A percentile compares a stretch with the other conserved stretches of the same genome.
Evolutionary conservation across 768 basidiomycete genomes (phyloP).

Genomic region (Podaxis sp.): DNA sequence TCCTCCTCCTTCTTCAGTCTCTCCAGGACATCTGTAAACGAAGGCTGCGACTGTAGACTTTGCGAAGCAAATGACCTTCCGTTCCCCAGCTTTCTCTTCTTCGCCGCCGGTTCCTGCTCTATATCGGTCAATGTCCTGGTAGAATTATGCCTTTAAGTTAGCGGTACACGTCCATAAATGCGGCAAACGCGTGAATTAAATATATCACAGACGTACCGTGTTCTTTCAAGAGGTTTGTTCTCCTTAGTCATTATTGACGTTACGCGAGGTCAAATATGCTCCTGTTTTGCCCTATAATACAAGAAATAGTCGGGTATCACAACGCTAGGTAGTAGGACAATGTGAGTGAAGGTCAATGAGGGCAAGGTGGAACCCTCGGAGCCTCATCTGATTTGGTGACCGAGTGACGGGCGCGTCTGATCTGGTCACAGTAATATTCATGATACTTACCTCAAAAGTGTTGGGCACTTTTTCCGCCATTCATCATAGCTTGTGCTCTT

Average conservation of each 20-base stretch:
- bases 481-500: too few species aligned
- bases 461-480: too few species aligned
- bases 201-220: constrained; percentile 27
- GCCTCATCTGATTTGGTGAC: background rate
- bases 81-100: constrained; percentile 53
- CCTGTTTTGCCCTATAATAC: too few species aligned
- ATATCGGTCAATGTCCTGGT: constrained; percentile 24
- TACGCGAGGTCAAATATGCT: background rate
- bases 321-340: too few species aligned
- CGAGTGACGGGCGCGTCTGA: background rate
- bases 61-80: constrained; percentile 38
- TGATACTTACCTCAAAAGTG: too few species aligned
- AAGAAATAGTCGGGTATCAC: too few species aligned
- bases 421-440: background rate
- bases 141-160: background rate
- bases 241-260: constrained; percentile 27
- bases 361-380: background rate
- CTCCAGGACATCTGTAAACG: constrained; percentile 65
- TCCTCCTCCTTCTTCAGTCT: constrained; percentile 54
- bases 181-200: constrained; percentile 20
- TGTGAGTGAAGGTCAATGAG: too few species aligned
- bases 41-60: constrained; percentile 36
- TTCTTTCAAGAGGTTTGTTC: constrained; percentile 30
- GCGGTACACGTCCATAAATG: constrained; percentile 16
- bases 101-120: constrained; percentile 41